Conservation (phyloP, 2,329 filamentous ascomycete species). For the Xylaria sp. region DNA sequence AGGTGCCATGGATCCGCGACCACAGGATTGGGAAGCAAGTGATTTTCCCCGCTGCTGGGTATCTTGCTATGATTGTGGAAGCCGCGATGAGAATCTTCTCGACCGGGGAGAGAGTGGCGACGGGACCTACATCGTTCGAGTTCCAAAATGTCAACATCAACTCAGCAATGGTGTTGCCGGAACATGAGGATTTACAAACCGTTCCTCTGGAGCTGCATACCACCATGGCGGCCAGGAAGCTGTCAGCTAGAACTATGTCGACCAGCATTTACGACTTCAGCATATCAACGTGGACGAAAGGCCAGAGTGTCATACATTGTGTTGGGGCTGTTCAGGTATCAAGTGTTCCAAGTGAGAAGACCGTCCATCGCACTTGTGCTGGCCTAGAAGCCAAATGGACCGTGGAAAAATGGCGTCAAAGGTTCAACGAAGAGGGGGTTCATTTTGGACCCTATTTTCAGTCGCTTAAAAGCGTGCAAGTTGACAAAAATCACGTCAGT, state of each 20-base stretch:
- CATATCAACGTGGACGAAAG: conserved; percentile 36
- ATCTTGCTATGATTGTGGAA: conserved; percentile 24
- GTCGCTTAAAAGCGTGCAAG: conserved; percentile 23
- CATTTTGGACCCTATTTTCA: conserved; percentile 29
- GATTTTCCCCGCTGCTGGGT: conserved; percentile 25
- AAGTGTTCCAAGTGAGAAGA: background rate
- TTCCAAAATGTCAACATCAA: conserved; percentile 19
- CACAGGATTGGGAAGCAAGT: conserved; percentile 15
- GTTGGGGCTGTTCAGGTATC: conserved; percentile 20
- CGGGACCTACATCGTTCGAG: conserved; percentile 1
- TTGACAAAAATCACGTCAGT: conserved; percentile 5
- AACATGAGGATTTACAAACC: conserved; percentile 2
- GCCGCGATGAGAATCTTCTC: background rate
- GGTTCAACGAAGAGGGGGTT: conserved; percentile 17
- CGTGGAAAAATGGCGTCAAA: conserved; percentile 15
- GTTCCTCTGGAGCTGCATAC: conserved; percentile 27
- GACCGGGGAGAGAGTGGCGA: no score
- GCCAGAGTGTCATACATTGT: conserved; percentile 31
- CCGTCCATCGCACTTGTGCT: background rate
- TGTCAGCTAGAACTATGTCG: conserved; percentile 24
- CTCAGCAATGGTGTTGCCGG: conserved; percentile 15
- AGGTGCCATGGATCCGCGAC: conserved; percentile 22
- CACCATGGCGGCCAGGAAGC: conserved; percentile 19
- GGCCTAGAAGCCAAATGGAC: conserved; percentile 2
- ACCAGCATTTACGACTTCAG: conserved; percentile 37